Base-by-base conservation (phyloP, 331 rosid genomes). In the Malus hybrid region DNA sequence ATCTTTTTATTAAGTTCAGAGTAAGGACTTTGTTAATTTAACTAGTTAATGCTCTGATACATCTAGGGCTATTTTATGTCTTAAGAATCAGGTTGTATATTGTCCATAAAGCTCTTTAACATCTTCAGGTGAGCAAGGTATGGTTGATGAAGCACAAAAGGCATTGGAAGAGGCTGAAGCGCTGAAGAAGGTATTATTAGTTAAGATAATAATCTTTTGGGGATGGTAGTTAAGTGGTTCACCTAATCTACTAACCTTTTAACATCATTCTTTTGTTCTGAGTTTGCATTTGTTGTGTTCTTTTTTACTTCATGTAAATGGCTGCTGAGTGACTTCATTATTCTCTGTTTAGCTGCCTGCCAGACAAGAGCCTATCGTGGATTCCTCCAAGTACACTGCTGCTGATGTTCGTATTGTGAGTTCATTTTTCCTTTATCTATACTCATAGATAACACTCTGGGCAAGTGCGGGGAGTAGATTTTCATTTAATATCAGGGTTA, bases 91-190 rank as follows among this genome's bases (percentile, higher is more conserved):
- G 42, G 10, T 79, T 6, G 11, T 18, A 13, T 24, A 3, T 70
- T 19, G n/a, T 67, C 59, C 15, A 9, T 77, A 62, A 76, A 72
- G 31, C 68, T 65, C 39, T 78, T 32, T 59, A 65, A 60, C 75
- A 80, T 85, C 73, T 81, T 75, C 87, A 95, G 99, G 99, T 75
- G 99, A 95, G 87, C 97, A 95, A 85, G 99, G 99, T 83, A 85
- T 90, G 91, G 88, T 95, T 79, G 99, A 95, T 66, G 99, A 95
- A 82, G 99, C 99, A 55, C 97, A 95, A 71, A 95, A 95, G 78
- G 98, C 96, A 16, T 72, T 95, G 88, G 99, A 95, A 84, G 99
- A 95, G 86, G 99, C 99, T 80, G 99, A 95, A 87, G 99, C 99
- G 6, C 91, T 95, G 72, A 92, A 90, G 85, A 95, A 95, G 98